Percentiles rank a stretch among this genome's conserved stretches.
Conservation (phyloP, 202 grass and related monocot species). For the Schoenoplectus triqueter region DNA sequence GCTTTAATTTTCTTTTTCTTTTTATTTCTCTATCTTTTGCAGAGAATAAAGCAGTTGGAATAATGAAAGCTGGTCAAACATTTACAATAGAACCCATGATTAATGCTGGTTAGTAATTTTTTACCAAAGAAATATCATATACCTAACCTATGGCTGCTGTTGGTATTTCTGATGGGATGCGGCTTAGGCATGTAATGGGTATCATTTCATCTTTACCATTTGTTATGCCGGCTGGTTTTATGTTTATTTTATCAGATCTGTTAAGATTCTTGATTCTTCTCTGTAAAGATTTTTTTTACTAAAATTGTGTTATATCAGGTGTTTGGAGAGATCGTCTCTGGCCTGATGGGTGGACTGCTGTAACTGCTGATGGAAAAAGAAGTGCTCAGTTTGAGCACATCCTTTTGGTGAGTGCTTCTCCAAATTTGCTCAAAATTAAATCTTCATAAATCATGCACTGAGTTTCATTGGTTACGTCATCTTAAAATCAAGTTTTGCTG, state of each 20-base stretch:
- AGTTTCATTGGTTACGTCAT: neutral
- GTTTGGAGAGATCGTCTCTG: slow-evolving; percentile 83
- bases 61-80: slow-evolving; percentile 98
- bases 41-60: slow-evolving; percentile 99
- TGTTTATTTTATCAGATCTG: neutral
- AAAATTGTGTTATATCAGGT: slow-evolving; percentile 55
- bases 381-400: slow-evolving; percentile 99
- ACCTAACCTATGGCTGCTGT: slow-evolving; percentile 15
- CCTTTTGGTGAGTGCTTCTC: slow-evolving; percentile 75
- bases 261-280: neutral
- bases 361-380: slow-evolving; percentile 90
- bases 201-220: neutral
- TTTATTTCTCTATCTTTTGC: slow-evolving; percentile 41
- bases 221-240: neutral
- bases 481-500: neutral
- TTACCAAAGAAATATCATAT: slow-evolving; percentile 28
- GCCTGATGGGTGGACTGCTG: slow-evolving; percentile 96
- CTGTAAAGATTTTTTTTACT: slow-evolving; percentile 17
- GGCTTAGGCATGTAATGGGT: neutral
- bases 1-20: neutral
- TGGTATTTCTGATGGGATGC: neutral
- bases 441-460: neutral
- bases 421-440: slow-evolving; percentile 3
- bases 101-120: slow-evolving; percentile 68
- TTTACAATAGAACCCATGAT: slow-evolving; percentile 99